Percentiles rank a stretch among this genome's conserved stretches.
Conservation (phyloP, 495 filamentous ascomycete species). For the Penicillium silybi region DNA sequence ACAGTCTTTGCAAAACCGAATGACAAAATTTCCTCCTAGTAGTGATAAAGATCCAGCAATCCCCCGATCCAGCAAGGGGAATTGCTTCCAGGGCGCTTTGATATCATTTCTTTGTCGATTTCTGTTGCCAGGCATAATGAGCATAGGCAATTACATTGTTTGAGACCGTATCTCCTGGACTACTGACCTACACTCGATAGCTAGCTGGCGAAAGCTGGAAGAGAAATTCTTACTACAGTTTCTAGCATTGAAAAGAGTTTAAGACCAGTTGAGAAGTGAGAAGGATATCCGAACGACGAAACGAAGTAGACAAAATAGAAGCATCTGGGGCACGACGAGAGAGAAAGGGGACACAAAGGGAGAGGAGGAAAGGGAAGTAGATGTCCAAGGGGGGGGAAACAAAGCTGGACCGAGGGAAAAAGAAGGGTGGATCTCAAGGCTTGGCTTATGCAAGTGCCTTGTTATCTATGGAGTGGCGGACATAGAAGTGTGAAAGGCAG, state of each 20-base stretch:
- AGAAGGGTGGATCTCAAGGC: neutral
- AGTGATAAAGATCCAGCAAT: too few relatives aligned
- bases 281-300: conserved; percentile 30
- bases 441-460: conserved; percentile 13
- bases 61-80: too few relatives aligned
- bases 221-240: conserved; percentile 2
- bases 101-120: too few relatives aligned
- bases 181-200: neutral
- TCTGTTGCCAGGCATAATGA: too few relatives aligned
- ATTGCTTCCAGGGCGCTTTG: too few relatives aligned
- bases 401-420: neutral
- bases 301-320: conserved; percentile 20
- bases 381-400: neutral
- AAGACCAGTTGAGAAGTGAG: conserved; percentile 19
- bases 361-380: neutral
- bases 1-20: too few relatives aligned
- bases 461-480: neutral
- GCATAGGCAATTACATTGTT: too few relatives aligned
- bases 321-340: neutral
- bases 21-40: too few relatives aligned
- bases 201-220: neutral
- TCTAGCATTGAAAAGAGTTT: conserved; percentile 5
- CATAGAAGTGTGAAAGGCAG: neutral
- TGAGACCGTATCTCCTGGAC: too few relatives aligned
- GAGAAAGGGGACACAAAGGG: neutral